phyloP scores from a whole-genome alignment of 2,329 filamentous ascomycete genomes.

The Rhynchosporium graminicola region DNA sequence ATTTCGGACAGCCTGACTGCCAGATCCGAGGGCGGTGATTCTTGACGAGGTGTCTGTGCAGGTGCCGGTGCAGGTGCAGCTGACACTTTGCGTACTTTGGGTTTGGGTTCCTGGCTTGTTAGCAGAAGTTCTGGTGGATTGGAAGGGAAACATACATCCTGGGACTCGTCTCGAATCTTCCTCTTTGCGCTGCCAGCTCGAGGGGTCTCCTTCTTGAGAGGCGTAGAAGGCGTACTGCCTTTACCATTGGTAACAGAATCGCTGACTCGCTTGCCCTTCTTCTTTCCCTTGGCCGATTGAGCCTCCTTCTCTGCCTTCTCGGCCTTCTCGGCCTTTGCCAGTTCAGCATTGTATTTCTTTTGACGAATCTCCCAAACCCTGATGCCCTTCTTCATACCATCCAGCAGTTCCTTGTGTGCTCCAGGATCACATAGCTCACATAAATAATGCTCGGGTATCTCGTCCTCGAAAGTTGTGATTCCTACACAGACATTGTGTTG shows the following conservation, averaged over 20 bases:
- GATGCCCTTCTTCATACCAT: slow-evolving; percentile 76
- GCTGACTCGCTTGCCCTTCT: slow-evolving; percentile 63
- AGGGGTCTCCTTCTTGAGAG: slow-evolving; percentile 44
- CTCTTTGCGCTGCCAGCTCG: slow-evolving; percentile 51
- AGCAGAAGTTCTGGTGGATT: slow-evolving; percentile 7
- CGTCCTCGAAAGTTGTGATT: slow-evolving; percentile 71
- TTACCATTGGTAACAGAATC: slow-evolving; percentile 53
- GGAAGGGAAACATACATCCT: slow-evolving; percentile 41
- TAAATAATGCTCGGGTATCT: slow-evolving; percentile 82
- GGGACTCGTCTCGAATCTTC: slow-evolving; percentile 58
- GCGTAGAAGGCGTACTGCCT: slow-evolving; percentile 34
- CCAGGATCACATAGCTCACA: slow-evolving; percentile 88
- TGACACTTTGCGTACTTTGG: slow-evolving; percentile 57
- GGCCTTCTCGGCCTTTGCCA: slow-evolving; percentile 57
- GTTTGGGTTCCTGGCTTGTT: slow-evolving; percentile 44
- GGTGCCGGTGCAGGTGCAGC: slow-evolving; percentile 42
- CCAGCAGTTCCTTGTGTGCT: slow-evolving; percentile 75
- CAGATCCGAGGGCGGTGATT: slow-evolving; percentile 47
- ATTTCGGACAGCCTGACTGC: slow-evolving; percentile 55
- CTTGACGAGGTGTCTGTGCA: slow-evolving; percentile 37
- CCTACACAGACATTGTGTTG: slow-evolving; percentile 98
- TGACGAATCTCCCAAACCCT: slow-evolving; percentile 80
- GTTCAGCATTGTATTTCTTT: slow-evolving; percentile 57
- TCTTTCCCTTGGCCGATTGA: slow-evolving; percentile 47
- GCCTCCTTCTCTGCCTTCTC: slow-evolving; percentile 43